Conservation (phyloP, 1,139 yeast genomes). For the Saccharomyces hybrid region DNA sequence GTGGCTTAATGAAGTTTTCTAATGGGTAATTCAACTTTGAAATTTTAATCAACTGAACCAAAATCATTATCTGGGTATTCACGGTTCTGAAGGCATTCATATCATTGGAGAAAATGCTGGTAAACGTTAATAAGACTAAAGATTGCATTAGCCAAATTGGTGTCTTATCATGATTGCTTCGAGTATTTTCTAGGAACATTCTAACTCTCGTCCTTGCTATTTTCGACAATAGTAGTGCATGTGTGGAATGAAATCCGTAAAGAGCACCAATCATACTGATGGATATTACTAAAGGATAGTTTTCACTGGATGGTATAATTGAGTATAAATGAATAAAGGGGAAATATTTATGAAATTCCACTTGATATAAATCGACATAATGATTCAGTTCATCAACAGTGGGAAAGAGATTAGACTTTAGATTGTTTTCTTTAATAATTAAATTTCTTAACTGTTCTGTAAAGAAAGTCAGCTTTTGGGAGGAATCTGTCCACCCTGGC, state of each 20-base stretch:
- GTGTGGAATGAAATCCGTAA: constrained; percentile 71
- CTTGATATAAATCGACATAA: constrained; percentile 61
- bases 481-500: not conserved
- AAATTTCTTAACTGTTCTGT: constrained; percentile 47
- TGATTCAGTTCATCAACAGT: constrained; percentile 65
- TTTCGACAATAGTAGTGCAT: constrained; percentile 70
- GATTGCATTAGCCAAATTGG: constrained; percentile 90
- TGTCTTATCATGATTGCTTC: constrained; percentile 52
- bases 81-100: constrained; percentile 64
- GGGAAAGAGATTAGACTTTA: constrained; percentile 58
- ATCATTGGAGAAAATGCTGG: constrained; percentile 78
- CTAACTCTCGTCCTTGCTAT: constrained; percentile 73
- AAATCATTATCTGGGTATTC: constrained; percentile 65
- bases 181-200: constrained; percentile 58
- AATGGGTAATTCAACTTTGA: constrained; percentile 69
- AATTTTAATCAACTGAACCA: constrained; percentile 70
- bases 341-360: constrained; percentile 70
- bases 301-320: constrained; percentile 49
- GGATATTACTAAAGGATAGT: constrained; percentile 68
- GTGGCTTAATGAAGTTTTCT: constrained; percentile 56
- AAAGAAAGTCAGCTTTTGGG: constrained; percentile 30
- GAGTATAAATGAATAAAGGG: constrained; percentile 78
- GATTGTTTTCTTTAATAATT: constrained; percentile 46
- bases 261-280: constrained; percentile 89
- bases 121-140: constrained; percentile 68